Percentiles rank a stretch among this genome's conserved stretches.
These are phyloP conservation scores for Aquilaria sinensis DNA, from an alignment of 345 rosid species.

Conservation along the genomic window DNA sequence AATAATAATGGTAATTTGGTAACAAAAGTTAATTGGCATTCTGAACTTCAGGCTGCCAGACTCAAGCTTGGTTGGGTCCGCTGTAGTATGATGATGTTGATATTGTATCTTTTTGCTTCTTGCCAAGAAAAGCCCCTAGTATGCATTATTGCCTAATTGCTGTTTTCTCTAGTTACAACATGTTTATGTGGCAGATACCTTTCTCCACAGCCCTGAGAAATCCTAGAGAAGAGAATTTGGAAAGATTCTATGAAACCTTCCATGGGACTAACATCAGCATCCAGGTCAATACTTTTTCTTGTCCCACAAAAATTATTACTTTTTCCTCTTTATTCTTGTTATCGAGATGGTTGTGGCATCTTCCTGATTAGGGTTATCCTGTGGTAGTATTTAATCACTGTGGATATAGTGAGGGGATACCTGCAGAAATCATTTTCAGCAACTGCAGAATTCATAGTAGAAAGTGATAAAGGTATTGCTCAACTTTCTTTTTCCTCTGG, in stretches of 20 bases:
- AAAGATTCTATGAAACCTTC: constrained; percentile 75
- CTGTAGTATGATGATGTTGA: too few relatives aligned
- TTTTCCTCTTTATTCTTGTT: constrained; percentile 1
- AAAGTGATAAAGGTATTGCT: constrained; percentile 58
- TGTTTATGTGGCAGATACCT: constrained; percentile 46
- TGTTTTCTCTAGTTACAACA: not conserved
- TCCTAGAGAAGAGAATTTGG: constrained; percentile 41
- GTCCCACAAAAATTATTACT: not conserved
- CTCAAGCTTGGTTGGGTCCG: too few relatives aligned
- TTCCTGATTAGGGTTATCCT: constrained; percentile 25
- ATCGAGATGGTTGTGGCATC: not conserved
- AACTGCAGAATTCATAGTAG: constrained; percentile 66
- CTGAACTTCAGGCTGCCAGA: too few relatives aligned
- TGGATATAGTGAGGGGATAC: constrained; percentile 71
- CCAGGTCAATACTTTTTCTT: constrained; percentile 49
- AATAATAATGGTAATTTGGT: too few relatives aligned
- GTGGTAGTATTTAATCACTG: constrained; percentile 74
- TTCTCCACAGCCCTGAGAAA: constrained; percentile 54
- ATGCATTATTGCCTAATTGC: too few relatives aligned
- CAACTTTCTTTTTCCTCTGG: constrained; percentile 2
- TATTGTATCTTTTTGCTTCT: too few relatives aligned
- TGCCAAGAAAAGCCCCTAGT: too few relatives aligned
- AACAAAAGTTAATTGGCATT: too few relatives aligned
- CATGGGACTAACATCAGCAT: constrained; percentile 81
- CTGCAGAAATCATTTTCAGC: constrained; percentile 67